Evolutionary conservation across 2,329 filamentous ascomycete genomes (phyloP), one percentile per base, ranked within the genome.

Genomic region (Stachybotrys chartarum): DNA sequence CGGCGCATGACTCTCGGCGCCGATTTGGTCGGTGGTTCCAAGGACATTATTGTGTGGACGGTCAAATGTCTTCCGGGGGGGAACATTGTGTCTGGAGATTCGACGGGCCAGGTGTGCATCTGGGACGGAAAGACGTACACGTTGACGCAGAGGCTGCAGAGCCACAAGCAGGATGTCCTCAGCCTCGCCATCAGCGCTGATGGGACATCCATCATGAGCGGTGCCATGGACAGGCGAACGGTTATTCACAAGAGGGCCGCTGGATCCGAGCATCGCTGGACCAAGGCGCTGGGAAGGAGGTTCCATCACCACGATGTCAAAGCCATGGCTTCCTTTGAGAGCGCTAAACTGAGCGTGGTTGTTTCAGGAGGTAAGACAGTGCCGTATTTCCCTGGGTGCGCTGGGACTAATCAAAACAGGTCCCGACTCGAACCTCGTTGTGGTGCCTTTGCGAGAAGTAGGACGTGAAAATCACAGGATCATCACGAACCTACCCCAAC

Each of bases 231-330:
- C 68, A 86, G 90, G 61, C 83, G 88, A 59, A 95, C 94, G 2
- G 87, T 91, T 6, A 77, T 93, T 50, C 96, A 95, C 74, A 88
- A 86, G 69, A 84, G 86, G 61, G 79, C 80, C 51, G 79, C 80
- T 51, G 79, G 80, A 50, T 77, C 82, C 24, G 80, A 79, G 56
- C 77, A 79, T 54, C 83, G 86, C 66, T 99, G 94, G 94, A 83
- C 83, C 56, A 93, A 94, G 70, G 80, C 90, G n/a, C 88, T 85
- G 71, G 91, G 96, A 67, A 82, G 90, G 61, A 82, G 91, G 66
- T 92, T 93, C 67, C 94, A 99, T 68, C 84, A 87, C 50, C 92
- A 97, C 70, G 94, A 99, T 74, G 91, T 97, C 64, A 97, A 97
- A 75, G 84, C 91, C 1, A 90, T 97, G 84, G 89, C 91, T 39